Percentiles rank a stretch among this genome's conserved stretches.
These are phyloP conservation scores for Auxenochlorella pyrenoidosa DNA, from an alignment of 139 green algal genomes.

Conservation along the genomic window DNA sequence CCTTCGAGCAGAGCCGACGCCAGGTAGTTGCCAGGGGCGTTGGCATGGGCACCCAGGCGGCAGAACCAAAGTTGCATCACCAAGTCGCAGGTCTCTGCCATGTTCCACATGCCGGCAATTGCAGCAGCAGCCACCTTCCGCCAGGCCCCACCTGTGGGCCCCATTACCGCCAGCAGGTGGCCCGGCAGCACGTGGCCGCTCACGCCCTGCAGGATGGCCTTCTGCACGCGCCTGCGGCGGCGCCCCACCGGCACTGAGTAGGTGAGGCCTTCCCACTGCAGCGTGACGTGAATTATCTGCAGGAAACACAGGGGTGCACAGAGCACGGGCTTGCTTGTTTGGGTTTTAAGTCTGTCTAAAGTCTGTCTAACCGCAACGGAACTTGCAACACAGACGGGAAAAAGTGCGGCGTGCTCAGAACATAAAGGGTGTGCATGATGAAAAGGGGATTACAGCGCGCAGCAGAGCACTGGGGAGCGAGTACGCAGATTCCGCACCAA, in stretches of 20 bases:
- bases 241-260: conserved; percentile 37
- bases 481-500: neutral
- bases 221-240: neutral
- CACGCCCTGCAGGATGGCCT: conserved; percentile 38
- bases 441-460: neutral
- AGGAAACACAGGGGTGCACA: neutral
- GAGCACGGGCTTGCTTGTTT: too few relatives aligned
- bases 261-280: conserved; percentile 37
- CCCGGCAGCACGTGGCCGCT: conserved; percentile 31
- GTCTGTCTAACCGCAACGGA: too few relatives aligned
- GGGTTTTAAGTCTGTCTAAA: too few relatives aligned
- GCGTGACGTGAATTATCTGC: conserved; percentile 24
- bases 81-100: too few relatives aligned
- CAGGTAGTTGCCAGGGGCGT: too few relatives aligned
- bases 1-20: neutral
- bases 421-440: too few relatives aligned
- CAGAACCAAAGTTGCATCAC: too few relatives aligned
- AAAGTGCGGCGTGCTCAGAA: too few relatives aligned
- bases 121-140: too few relatives aligned
- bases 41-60: too few relatives aligned
- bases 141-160: conserved; percentile 32
- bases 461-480: neutral
- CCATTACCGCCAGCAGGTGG: conserved; percentile 57
- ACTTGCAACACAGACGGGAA: too few relatives aligned
- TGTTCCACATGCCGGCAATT: too few relatives aligned